Evolutionary conservation across 73 alveolate genomes (phyloP), one percentile per base, ranked within the genome.

Genomic region (Paramecium primaurelia): DNA sequence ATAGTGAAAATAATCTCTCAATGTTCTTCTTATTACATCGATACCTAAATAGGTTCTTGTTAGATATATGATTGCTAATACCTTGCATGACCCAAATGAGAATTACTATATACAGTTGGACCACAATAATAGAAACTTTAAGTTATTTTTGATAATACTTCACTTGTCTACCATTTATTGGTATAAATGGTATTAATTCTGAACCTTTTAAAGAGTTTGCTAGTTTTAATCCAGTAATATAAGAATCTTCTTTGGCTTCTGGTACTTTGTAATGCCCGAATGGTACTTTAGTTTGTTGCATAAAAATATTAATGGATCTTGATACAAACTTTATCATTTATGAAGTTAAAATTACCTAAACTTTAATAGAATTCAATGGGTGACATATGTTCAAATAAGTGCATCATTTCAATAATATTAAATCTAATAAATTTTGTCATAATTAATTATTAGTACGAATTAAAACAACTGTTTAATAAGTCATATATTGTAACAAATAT

Each of bases 71-170:
- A 7, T 25, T 25, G 12, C 45, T 18, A 0, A 16, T 93, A 93
- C 95, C 98, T 96, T 12, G 99, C 99, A 92, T 99, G 99, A 7
- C 99, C 99, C 95, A 99, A 96, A 96, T 99, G 99, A 1, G 99
- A 97, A 37, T 96, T 93, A 85, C 97, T 99, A 92, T 99, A 99
- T n/a, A 89, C 94, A 11, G 94, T 89, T 30, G 94, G 94, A 14
- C 94, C 94, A 71, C 94, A 89, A 83, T 89, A 71, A 83, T 89
- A 89, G 71, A 89, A 89, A 16, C 86, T 87, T 12, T 16, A 8
- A 8, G 1, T 16, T 75, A 75, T 30, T 38, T 3, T 32, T 12
- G 3, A n/a, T 5, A 30, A 16, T 75, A 75, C 88, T 75, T 80
- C 45, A 89, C 64, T 89, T 71, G 49, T 71, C 88, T 89, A 8